phyloP scores from a whole-genome alignment of 306 rosid genomes.

The Psophocarpus tetragonolobus region DNA sequence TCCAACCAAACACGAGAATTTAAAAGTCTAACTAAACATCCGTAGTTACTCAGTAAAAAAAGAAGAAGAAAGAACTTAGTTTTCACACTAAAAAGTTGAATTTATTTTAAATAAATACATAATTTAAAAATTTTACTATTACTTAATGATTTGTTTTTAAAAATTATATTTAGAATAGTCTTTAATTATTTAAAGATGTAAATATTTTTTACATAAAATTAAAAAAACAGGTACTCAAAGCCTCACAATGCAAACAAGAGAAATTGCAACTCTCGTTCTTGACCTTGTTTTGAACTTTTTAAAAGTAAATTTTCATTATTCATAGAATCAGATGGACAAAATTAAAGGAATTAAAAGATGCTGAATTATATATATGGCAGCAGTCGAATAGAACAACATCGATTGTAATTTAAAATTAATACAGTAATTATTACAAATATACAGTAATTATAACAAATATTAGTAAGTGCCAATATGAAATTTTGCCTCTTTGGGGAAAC shows the following conservation, averaged over 20 bases:
- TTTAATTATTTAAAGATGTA: neutral
- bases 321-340: neutral
- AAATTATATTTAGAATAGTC: neutral
- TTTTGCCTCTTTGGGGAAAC: slow-evolving; percentile 40
- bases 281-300: neutral
- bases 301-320: neutral
- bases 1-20: too few species aligned
- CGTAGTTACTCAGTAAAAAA: too few species aligned
- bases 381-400: neutral
- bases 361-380: neutral
- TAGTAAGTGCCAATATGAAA: slow-evolving; percentile 37
- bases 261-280: too few species aligned
- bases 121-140: neutral
- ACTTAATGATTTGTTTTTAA: neutral
- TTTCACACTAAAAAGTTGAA: neutral
- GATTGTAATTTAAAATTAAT: neutral
- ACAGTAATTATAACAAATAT: slow-evolving; percentile 30
- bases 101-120: neutral
- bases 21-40: too few species aligned
- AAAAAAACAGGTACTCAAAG: neutral
- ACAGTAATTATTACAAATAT: slow-evolving; percentile 30
- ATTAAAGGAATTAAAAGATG: slow-evolving; percentile 11
- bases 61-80: neutral
- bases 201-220: neutral
- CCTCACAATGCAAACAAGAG: neutral